Conservation (phyloP, 495 filamentous ascomycete species). For the Pseudevernia furfuracea region DNA sequence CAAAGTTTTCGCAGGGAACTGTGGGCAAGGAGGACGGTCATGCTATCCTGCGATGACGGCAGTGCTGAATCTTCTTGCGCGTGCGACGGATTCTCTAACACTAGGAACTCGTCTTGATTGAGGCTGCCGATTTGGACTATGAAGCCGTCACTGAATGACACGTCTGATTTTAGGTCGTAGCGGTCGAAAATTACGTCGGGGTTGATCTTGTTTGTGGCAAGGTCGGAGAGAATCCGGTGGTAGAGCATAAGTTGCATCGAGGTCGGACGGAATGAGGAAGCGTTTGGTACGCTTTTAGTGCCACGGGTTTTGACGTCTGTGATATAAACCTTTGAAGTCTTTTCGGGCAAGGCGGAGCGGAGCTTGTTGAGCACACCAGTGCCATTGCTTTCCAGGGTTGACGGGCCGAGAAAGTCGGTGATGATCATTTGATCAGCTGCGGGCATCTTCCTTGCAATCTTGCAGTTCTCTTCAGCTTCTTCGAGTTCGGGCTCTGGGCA, state of each 20-base stretch:
- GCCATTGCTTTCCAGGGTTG: conserved; percentile 15
- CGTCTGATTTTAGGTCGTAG: conserved; percentile 56
- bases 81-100: conserved; percentile 20
- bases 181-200: conserved; percentile 58
- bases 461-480: conserved; percentile 40
- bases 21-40: conserved; percentile 50
- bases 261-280: conserved; percentile 64
- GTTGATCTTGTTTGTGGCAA: conserved; percentile 65
- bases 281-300: conserved; percentile 53
- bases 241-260: conserved; percentile 86
- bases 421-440: conserved; percentile 47
- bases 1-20: conserved; percentile 57
- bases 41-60: conserved; percentile 39
- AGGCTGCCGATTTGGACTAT: conserved; percentile 67
- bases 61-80: conserved; percentile 3
- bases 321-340: conserved; percentile 54
- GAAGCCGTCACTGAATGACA: conserved; percentile 68
- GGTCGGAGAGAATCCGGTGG: conserved; percentile 68
- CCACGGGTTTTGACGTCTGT: conserved; percentile 83
- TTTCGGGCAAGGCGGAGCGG: conserved; percentile 13
- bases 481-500: conserved; percentile 67
- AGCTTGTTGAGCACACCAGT: conserved; percentile 9
- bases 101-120: conserved; percentile 50
- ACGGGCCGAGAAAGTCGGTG: conserved; percentile 36
- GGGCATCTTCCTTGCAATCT: conserved; percentile 35